These are phyloP conservation scores for Chenopodium berlandieri DNA, from an alignment of 148 eudicot species.

Conservation along the genomic window DNA sequence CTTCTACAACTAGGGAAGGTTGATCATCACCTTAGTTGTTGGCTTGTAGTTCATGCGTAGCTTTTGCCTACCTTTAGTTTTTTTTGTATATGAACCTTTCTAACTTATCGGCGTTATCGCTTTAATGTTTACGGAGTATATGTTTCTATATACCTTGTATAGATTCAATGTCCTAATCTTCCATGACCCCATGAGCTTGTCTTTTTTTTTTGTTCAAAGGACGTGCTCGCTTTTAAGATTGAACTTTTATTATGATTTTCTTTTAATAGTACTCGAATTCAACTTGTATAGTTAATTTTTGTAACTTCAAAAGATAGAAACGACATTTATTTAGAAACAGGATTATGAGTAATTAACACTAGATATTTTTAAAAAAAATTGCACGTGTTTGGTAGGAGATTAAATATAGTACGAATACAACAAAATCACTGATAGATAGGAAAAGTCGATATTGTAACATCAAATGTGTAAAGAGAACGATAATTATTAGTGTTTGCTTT, in stretches of 20 bases:
- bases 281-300: too few species aligned
- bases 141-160: background rate
- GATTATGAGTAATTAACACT: background rate
- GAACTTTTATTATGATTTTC: background rate
- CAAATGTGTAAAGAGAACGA: background rate
- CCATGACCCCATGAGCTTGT: too few species aligned
- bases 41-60: too few species aligned
- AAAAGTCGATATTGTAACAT: background rate
- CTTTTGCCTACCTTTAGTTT: background rate
- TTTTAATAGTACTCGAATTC: background rate
- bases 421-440: too few species aligned
- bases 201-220: too few species aligned
- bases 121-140: too few species aligned
- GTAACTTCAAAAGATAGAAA: too few species aligned
- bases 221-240: background rate
- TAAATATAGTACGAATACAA: too few species aligned
- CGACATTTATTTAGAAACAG: background rate
- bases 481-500: background rate
- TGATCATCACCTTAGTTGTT: background rate
- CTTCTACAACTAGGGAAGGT: slow-evolving; percentile 26
- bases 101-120: too few species aligned
- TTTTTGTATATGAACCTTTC: background rate
- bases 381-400: too few species aligned
- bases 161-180: background rate
- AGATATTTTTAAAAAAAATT: too few species aligned